Base-by-base conservation (phyloP, 257 asterid species). In the Orobanche coerulescens region DNA sequence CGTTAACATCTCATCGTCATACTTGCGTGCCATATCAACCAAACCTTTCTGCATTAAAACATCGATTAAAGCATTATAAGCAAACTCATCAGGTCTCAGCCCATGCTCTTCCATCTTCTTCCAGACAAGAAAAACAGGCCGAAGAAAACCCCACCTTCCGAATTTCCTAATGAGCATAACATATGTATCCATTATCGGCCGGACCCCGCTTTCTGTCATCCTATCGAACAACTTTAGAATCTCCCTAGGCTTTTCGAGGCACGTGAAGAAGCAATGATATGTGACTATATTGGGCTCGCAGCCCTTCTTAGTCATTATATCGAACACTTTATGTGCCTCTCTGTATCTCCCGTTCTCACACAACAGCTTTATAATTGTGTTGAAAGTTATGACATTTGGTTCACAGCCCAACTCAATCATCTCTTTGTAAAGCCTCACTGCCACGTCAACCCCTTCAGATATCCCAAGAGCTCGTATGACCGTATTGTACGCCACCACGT, bases 121-220 rank as follows among this genome's bases (percentile, higher is more conserved):
- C 98, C 98, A 88, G 13, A 91, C 60, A 43, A 36, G 40, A 40
- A 85, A 53, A 58, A 88, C 93, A 0, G 96, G 98, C 67, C 96
- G 74, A 42, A 88, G 94, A 69, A 91, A 88, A 62, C 95, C 98
- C 98, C 96, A 91, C 69, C 96, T 81, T 11, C 92, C 96, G 69
- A 88, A 91, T 81, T 91, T 91, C 76, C 93, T 88, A 86, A 91
- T 78, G 16, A 91, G 93, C 94, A 91, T 76, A 15, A 91, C 96
- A 75, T 79, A 88, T 0, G 98, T 91, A 30, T 88, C 98, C 87
- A 88, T 73, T 61, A 75, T 76, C 6, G 98, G 96, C 4, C 58
- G 81, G 56, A 88, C 66, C 12, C 96, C 95, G 15, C 74, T 79
- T n/a, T 75, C 93, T 18, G 73, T 50, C 98, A 91, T 91, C 79